phyloP scores from a whole-genome alignment of 2,329 filamentous ascomycete genomes.

The Zopfia rhizophila region DNA sequence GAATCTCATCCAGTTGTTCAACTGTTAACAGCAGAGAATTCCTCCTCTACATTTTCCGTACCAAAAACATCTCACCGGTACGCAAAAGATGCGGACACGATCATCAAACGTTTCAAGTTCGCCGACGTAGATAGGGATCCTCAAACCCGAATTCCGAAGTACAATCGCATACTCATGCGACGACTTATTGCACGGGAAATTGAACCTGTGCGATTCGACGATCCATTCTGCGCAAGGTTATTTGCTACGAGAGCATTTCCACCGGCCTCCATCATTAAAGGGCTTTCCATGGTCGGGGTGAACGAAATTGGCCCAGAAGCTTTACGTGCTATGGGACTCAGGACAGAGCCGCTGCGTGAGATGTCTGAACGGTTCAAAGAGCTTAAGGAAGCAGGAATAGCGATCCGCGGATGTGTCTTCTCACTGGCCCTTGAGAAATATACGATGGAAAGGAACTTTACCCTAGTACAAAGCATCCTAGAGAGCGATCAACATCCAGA shows the following conservation, averaged over 20 bases:
- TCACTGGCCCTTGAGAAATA: slow-evolving; percentile 72
- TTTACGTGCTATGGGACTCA: slow-evolving; percentile 78
- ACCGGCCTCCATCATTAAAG: slow-evolving; percentile 75
- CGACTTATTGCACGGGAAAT: slow-evolving; percentile 54
- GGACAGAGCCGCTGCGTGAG: slow-evolving; percentile 66
- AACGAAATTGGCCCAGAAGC: slow-evolving; percentile 78
- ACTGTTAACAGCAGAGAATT: slow-evolving; percentile 40
- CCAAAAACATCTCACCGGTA: background rate
- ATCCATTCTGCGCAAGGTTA: slow-evolving; percentile 79
- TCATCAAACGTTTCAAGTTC: background rate
- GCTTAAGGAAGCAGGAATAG: slow-evolving; percentile 71
- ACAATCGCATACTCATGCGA: slow-evolving; percentile 45
- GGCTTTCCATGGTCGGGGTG: slow-evolving; percentile 76
- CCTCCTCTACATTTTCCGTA: slow-evolving; percentile 16
- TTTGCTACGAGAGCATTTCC: slow-evolving; percentile 82
- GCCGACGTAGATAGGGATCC: background rate
- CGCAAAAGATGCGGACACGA: slow-evolving; percentile 5
- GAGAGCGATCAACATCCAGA: slow-evolving; percentile 73
- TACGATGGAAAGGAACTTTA: slow-evolving; percentile 65
- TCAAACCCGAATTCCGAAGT: slow-evolving; percentile 19
- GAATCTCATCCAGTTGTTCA: slow-evolving; percentile 41
- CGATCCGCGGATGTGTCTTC: slow-evolving; percentile 71
- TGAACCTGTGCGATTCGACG: slow-evolving; percentile 60
- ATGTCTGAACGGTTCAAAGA: slow-evolving; percentile 69
- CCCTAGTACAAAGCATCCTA: slow-evolving; percentile 63